Conservation (phyloP, 495 filamentous ascomycete genomes). For the Annulohypoxylon moriforme region DNA sequence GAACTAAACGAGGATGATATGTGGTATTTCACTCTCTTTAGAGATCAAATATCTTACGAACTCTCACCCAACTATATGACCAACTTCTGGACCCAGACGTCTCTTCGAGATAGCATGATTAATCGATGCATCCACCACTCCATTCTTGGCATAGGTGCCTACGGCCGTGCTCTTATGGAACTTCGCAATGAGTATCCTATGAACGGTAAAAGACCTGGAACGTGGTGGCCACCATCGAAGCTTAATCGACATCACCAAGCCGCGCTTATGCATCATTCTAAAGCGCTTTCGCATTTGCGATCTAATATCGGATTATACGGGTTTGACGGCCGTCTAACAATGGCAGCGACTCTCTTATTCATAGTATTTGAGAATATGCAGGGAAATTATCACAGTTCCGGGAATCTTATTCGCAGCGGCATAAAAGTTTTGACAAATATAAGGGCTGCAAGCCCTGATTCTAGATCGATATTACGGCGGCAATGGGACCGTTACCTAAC, state of each 20-base stretch:
- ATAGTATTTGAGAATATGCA: constrained; percentile 49
- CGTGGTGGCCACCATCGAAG: constrained; percentile 39
- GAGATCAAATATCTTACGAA: constrained; percentile 34
- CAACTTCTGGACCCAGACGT: constrained; percentile 39
- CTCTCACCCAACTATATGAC: constrained; percentile 38
- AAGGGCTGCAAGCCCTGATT: constrained; percentile 20
- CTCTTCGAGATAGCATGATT: constrained; percentile 38
- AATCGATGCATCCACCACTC: constrained; percentile 46
- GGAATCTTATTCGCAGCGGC: constrained; percentile 40
- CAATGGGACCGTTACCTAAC: constrained; percentile 36
- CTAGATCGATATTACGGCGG: constrained; percentile 31
- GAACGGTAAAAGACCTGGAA: constrained; percentile 6
- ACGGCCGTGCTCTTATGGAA: constrained; percentile 42
- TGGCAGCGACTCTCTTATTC: constrained; percentile 45
- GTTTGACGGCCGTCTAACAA: constrained; percentile 35
- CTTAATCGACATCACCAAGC: constrained; percentile 41
- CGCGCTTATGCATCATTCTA: constrained; percentile 42
- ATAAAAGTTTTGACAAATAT: constrained; percentile 44
- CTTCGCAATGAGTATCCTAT: constrained; percentile 22
- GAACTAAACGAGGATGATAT: constrained; percentile 40
- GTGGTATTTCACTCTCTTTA: constrained; percentile 43
- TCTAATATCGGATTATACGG: constrained; percentile 38
- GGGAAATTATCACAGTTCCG: constrained; percentile 45
- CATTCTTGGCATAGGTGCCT: constrained; percentile 47
- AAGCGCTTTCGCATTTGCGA: constrained; percentile 43